phyloP scores from a whole-genome alignment of 2,329 filamentous ascomycete genomes.

The Trichoderma guizhouense region DNA sequence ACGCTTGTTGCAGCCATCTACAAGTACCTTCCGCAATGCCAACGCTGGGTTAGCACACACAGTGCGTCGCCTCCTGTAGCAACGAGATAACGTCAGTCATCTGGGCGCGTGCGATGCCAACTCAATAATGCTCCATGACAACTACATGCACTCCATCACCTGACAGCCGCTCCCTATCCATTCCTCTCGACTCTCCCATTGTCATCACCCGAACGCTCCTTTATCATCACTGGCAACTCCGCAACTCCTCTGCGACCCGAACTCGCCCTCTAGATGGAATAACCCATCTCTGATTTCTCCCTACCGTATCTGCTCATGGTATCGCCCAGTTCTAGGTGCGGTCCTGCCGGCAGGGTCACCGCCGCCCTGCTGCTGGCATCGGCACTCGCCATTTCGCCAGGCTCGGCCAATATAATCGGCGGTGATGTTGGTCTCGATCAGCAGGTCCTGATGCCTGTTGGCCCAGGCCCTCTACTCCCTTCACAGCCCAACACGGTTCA shows the following conservation, averaged over 20 bases:
- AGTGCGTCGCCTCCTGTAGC: neutral
- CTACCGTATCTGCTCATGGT: conserved; percentile 12
- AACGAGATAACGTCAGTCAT: conserved; percentile 19
- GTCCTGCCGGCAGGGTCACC: conserved; percentile 61
- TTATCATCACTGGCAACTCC: neutral
- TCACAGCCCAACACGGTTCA: conserved; percentile 42
- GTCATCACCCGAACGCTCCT: neutral
- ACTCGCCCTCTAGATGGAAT: conserved; percentile 8
- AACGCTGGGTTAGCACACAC: conserved; percentile 1
- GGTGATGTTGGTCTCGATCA: conserved; percentile 35
- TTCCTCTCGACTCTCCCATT: neutral
- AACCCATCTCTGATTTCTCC: conserved; percentile 5
- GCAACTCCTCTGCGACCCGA: neutral
- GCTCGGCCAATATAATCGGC: conserved; percentile 37
- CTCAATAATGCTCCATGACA: conserved; percentile 10
- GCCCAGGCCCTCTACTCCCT: conserved; percentile 37
- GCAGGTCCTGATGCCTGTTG: conserved; percentile 43
- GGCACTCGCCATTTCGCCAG: conserved; percentile 57
- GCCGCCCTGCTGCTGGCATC: conserved; percentile 60
- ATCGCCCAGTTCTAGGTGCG: conserved; percentile 36
- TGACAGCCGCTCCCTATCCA: conserved; percentile 10
- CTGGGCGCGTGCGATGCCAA: conserved; percentile 13
- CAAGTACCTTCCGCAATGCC: neutral
- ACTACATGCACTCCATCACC: conserved; percentile 15
- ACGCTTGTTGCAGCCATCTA: neutral